Conservation (phyloP, 225 moss, liverwort and hornwort species). For the Rhytidiadelphus loreus region DNA sequence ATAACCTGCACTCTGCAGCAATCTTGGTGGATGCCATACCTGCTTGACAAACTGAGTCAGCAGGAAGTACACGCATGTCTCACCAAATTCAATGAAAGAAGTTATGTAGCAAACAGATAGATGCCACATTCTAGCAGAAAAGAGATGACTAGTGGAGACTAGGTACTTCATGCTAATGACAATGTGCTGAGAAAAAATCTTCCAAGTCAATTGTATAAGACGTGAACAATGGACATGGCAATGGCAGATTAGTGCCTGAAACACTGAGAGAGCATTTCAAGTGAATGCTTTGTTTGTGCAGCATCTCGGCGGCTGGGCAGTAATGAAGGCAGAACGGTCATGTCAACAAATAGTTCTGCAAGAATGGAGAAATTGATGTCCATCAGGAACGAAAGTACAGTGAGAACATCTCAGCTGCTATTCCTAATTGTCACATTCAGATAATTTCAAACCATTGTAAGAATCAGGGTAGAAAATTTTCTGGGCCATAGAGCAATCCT, state of each 20-base stretch:
- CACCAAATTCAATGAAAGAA: neutral
- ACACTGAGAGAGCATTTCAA: constrained; percentile 64
- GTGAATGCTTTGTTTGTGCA: constrained; percentile 56
- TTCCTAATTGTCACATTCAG: neutral
- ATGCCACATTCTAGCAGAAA: neutral
- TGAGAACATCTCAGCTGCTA: neutral
- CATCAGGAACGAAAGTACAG: neutral
- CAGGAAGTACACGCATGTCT: neutral
- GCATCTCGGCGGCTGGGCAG: constrained; percentile 63
- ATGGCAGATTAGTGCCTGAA: constrained; percentile 37
- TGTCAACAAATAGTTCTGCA: constrained; percentile 63
- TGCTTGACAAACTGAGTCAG: constrained; percentile 10
- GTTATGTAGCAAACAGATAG: neutral
- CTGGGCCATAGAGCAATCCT: neutral
- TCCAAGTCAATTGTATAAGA: neutral
- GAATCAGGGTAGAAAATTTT: neutral
- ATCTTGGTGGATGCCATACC: constrained; percentile 51
- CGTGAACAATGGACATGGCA: neutral
- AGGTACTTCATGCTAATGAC: neutral
- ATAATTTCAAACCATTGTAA: neutral
- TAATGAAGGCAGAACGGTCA: constrained; percentile 72
- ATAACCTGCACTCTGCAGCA: constrained; percentile 54
- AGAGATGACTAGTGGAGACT: neutral
- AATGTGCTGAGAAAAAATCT: neutral
- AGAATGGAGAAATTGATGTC: neutral